A percentile compares a stretch with the other conserved stretches of the same genome.
phyloP scores from a whole-genome alignment of 352 stramenopile species.

The Globisporangium parvum region DNA sequence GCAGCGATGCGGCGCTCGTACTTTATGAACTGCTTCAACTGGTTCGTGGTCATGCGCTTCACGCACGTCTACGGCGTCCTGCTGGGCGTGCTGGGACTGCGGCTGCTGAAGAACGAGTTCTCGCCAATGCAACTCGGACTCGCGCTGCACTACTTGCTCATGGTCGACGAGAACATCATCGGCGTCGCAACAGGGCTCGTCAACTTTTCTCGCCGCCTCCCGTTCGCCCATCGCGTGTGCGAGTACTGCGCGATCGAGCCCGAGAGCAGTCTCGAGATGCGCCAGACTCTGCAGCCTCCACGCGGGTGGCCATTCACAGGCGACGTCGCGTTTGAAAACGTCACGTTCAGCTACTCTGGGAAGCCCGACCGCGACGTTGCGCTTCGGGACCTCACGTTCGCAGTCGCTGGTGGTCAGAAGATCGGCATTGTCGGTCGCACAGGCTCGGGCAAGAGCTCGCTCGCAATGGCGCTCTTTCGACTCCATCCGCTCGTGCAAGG shows the following conservation, averaged over 20 bases:
- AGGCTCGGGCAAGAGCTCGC: slow-evolving; percentile 48
- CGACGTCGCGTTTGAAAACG: slow-evolving; percentile 28
- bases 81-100: slow-evolving; percentile 22
- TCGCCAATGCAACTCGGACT: slow-evolving; percentile 25
- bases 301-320: slow-evolving; percentile 22
- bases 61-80: slow-evolving; percentile 25
- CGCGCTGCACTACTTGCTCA: slow-evolving; percentile 36
- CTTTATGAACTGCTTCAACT: slow-evolving; percentile 21
- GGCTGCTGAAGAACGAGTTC: slow-evolving; percentile 18
- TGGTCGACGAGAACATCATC: slow-evolving; percentile 26
- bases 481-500: slow-evolving; percentile 37
- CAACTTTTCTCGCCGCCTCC: neutral
- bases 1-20: slow-evolving; percentile 21
- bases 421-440: slow-evolving; percentile 50
- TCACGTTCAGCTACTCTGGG: slow-evolving; percentile 23
- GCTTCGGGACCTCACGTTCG: slow-evolving; percentile 39
- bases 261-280: slow-evolving; percentile 11
- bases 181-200: neutral
- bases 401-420: slow-evolving; percentile 32
- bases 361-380: slow-evolving; percentile 7
- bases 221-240: slow-evolving; percentile 25
- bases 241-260: slow-evolving; percentile 22
- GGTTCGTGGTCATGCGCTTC: slow-evolving; percentile 27
- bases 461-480: slow-evolving; percentile 52
- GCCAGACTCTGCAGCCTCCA: slow-evolving; percentile 10